Conservation (phyloP, 495 filamentous ascomycete species). For the Glutinoglossum americanum region DNA sequence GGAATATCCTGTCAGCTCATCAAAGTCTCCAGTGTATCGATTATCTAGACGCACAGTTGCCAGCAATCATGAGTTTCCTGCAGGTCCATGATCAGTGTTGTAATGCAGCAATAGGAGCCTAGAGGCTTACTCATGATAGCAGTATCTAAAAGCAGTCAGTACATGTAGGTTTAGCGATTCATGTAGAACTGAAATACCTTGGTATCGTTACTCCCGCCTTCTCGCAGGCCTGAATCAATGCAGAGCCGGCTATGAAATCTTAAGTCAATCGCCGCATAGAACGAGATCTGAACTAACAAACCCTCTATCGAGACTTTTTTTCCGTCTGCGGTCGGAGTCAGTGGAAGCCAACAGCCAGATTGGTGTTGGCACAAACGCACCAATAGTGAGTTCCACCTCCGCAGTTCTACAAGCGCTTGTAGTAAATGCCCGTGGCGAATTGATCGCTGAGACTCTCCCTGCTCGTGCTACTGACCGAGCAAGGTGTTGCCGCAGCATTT, state of each 20-base stretch:
- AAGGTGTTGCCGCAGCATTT: constrained; percentile 75
- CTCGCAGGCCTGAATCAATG: constrained; percentile 96
- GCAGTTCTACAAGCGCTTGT: constrained; percentile 48
- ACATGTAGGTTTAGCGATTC: neutral
- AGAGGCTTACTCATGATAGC: constrained; percentile 77
- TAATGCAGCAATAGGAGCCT: neutral
- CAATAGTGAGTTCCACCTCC: constrained; percentile 88
- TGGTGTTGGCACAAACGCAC: constrained; percentile 26
- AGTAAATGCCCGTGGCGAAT: constrained; percentile 50
- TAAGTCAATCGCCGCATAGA: constrained; percentile 3
- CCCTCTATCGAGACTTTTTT: constrained; percentile 93
- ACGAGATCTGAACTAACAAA: constrained; percentile 18
- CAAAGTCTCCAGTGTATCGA: neutral
- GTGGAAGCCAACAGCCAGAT: constrained; percentile 8
- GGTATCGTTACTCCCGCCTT: constrained; percentile 85
- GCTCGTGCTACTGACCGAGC: constrained; percentile 70
- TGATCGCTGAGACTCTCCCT: constrained; percentile 37
- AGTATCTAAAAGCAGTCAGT: constrained; percentile 52
- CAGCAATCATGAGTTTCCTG: constrained; percentile 93
- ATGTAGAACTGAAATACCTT: constrained; percentile 27
- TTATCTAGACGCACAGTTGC: constrained; percentile 46
- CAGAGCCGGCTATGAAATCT: constrained; percentile 41
- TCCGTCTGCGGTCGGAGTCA: constrained; percentile 40
- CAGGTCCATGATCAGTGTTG: constrained; percentile 1
- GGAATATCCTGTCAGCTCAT: constrained; percentile 3